Percentiles rank a stretch among this genome's conserved stretches.
Conservation (phyloP, 352 stramenopile species). For the Globisporangium echinulatum region DNA sequence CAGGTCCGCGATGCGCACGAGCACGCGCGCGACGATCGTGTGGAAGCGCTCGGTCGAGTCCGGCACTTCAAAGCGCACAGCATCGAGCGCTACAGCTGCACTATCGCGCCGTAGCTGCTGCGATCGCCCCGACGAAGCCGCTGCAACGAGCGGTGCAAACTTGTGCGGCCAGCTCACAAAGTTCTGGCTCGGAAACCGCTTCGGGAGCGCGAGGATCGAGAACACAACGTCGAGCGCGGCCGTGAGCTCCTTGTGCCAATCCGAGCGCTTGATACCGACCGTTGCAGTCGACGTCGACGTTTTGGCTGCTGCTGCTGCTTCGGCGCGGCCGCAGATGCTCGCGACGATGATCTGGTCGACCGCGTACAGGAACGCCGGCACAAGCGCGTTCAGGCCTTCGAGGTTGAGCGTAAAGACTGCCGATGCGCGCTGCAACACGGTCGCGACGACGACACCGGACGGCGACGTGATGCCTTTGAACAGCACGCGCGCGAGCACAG, state of each 20-base stretch:
- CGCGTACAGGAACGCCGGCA: conserved; percentile 74
- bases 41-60: conserved; percentile 65
- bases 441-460: conserved; percentile 71
- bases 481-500: conserved; percentile 52
- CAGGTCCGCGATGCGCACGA: conserved; percentile 69
- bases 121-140: conserved; percentile 52
- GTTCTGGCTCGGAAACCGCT: conserved; percentile 64
- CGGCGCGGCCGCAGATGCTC: conserved; percentile 66
- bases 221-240: conserved; percentile 73
- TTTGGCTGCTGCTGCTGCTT: conserved; percentile 36
- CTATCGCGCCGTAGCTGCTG: too few relatives aligned
- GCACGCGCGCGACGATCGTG: conserved; percentile 58
- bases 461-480: conserved; percentile 75
- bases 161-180: conserved; percentile 81
- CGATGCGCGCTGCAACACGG: conserved; percentile 69
- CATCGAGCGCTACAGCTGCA: too few relatives aligned
- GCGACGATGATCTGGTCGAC: conserved; percentile 80
- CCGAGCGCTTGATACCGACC: conserved; percentile 39
- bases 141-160: conserved; percentile 31
- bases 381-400: conserved; percentile 68
- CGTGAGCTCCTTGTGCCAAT: conserved; percentile 80
- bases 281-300: too few relatives aligned
- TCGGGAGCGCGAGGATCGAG: conserved; percentile 62
- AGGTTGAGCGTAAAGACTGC: conserved; percentile 75
- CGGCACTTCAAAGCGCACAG: conserved; percentile 9